A percentile compares a stretch with the other conserved stretches of the same genome.
phyloP scores from a whole-genome alignment of 805 yeast species.

The Hanseniaspora osmophila region DNA sequence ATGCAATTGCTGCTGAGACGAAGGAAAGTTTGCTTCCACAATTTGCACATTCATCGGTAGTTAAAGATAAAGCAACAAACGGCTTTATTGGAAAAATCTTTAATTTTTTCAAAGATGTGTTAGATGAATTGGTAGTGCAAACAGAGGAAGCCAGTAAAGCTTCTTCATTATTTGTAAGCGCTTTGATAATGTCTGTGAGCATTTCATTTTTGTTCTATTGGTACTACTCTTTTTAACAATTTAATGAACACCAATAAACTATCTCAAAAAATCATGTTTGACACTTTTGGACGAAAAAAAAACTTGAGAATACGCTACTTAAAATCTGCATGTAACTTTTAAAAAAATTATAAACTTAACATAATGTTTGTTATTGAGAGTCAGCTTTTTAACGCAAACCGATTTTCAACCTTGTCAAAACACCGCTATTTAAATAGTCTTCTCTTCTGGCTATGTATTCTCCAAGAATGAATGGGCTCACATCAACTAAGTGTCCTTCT shows the following conservation, averaged over 20 bases:
- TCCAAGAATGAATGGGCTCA: slow-evolving; percentile 48
- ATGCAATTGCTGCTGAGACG: neutral
- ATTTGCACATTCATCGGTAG: neutral
- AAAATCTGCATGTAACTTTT: neutral
- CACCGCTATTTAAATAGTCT: slow-evolving; percentile 40
- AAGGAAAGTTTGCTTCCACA: neutral
- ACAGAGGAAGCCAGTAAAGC: neutral
- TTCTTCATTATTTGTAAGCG: neutral
- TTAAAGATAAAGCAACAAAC: neutral
- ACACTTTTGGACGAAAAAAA: too few species aligned
- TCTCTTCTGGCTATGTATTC: slow-evolving; percentile 56
- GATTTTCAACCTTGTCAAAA: slow-evolving; percentile 11
- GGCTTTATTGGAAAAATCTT: neutral
- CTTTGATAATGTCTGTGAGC: neutral
- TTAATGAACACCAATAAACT: neutral
- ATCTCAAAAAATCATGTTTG: too few species aligned
- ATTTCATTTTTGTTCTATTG: slow-evolving; percentile 2
- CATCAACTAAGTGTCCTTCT: slow-evolving; percentile 61
- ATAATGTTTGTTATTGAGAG: neutral
- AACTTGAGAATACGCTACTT: neutral
- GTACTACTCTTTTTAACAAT: neutral
- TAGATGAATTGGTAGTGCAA: neutral
- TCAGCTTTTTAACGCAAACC: neutral
- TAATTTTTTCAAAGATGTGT: neutral
- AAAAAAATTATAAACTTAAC: neutral